Conservation (phyloP, 257 asterid species). For the Ehretia macrophylla region DNA sequence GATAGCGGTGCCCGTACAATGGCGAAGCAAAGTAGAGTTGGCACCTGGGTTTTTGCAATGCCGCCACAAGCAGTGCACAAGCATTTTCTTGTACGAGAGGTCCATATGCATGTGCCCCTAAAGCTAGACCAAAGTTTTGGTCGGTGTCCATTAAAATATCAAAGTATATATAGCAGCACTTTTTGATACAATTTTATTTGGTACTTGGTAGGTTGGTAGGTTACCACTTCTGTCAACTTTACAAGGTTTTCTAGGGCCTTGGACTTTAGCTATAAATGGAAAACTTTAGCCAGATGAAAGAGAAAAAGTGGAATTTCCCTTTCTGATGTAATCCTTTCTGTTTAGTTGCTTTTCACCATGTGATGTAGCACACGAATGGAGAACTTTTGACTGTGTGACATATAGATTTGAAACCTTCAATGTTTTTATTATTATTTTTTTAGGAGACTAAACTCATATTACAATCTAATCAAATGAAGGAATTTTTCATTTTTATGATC, state of each 20-base stretch:
- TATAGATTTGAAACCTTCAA: too few relatives aligned
- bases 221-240: constrained; percentile 37
- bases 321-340: too few relatives aligned
- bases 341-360: background rate
- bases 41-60: too few relatives aligned
- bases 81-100: constrained; percentile 5
- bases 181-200: background rate
- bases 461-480: too few relatives aligned
- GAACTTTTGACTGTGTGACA: too few relatives aligned
- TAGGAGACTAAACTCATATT: too few relatives aligned
- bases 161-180: background rate
- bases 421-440: too few relatives aligned
- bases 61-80: too few relatives aligned
- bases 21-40: too few relatives aligned
- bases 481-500: too few relatives aligned
- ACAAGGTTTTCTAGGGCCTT: constrained; percentile 27
- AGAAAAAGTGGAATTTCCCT: constrained; percentile 2
- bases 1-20: too few relatives aligned
- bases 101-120: constrained; percentile 14
- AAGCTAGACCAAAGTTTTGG: constrained; percentile 17
- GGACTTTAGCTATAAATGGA: constrained; percentile 40
- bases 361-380: too few relatives aligned
- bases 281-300: constrained; percentile 14
- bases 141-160: constrained; percentile 11
- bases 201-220: constrained; percentile 16